Evolutionary conservation across 768 basidiomycete species (phyloP).

Genomic region (Mrakia gelida): DNA sequence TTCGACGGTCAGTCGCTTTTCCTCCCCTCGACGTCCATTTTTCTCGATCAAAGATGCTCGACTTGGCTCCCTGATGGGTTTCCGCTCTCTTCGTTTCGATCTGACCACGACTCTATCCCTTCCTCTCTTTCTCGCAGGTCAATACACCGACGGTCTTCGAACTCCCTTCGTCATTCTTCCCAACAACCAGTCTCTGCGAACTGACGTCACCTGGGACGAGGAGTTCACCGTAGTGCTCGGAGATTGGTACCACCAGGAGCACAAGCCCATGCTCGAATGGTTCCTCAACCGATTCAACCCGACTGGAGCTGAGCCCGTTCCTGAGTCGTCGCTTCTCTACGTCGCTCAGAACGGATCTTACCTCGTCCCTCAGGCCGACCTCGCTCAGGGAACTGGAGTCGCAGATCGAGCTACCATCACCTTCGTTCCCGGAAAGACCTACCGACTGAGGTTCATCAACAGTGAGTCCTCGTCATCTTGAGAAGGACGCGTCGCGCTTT

Average conservation of each 20-base stretch:
- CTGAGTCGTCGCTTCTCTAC: constrained; percentile 80
- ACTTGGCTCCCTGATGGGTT: too few relatives aligned
- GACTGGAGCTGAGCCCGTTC: constrained; percentile 76
- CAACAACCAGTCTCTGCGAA: constrained; percentile 43
- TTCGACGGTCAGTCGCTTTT: too few relatives aligned
- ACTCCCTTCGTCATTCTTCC: constrained; percentile 72
- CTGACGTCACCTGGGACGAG: constrained; percentile 69
- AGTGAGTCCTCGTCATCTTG: constrained; percentile 37
- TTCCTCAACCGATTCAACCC: constrained; percentile 28
- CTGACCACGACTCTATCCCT: neutral
- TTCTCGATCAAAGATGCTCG: too few relatives aligned
- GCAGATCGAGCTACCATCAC: constrained; percentile 80
- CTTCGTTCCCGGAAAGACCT: constrained; percentile 82
- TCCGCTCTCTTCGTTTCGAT: too few relatives aligned
- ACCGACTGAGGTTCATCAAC: constrained; percentile 83
- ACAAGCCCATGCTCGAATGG: constrained; percentile 3
- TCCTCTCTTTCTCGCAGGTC: neutral
- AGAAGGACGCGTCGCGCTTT: neutral
- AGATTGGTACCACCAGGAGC: constrained; percentile 77
- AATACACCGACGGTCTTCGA: constrained; percentile 68
- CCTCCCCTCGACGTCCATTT: constrained; percentile 45
- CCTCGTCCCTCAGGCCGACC: constrained; percentile 52
- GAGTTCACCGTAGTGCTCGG: constrained; percentile 80
- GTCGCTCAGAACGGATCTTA: constrained; percentile 72
- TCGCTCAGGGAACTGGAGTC: constrained; percentile 56